Evolutionary conservation across 139 green algal species (phyloP), one percentile per base, ranked within the genome.

Genomic region (Trebouxia sp.): DNA sequence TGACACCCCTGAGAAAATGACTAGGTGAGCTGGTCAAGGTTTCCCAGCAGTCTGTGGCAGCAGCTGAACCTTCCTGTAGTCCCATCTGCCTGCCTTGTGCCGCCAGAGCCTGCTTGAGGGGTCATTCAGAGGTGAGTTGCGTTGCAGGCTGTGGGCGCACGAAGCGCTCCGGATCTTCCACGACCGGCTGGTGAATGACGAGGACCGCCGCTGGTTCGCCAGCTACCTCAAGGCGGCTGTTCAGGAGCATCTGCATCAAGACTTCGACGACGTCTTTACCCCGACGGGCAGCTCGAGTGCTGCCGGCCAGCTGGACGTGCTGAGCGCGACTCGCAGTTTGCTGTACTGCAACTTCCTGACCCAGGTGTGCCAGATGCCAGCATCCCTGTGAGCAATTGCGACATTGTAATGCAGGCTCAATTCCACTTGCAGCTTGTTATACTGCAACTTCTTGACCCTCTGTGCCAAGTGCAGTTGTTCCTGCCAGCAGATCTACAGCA

Each of bases 91-190:
- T n/a, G n/a, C n/a, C n/a, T n/a, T n/a, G n/a, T n/a, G n/a, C n/a
- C n/a, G n/a, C n/a, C n/a, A n/a, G n/a, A n/a, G n/a, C n/a, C n/a
- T n/a, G n/a, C n/a, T n/a, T n/a, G n/a, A n/a, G n/a, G n/a, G n/a
- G n/a, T n/a, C n/a, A n/a, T n/a, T n/a, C n/a, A n/a, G 0, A 55
- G 12, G 0, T n/a, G 11, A 56, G 4, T 55, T 37, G 75, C 51
- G 88, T 93, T 58, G 69, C 69, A 77, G 90, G 50, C 86, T 95
- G 77, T 95, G 90, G 90, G 85, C 92, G 76, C 92, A 95, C 78
- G 92, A 95, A 76, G 84, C 83, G 32, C 86, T 93, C 47, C 85
- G 92, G 8, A 91, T 95, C 12, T 95, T 94, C 75, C 91, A 93
- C 65, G 92, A 95, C 79, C 87, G 92, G 7, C 81, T 95, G 53